Evolutionary conservation across 345 rosid species (phyloP), one percentile per base, ranked within the genome.

Genomic region (Conringia planisiliqua): DNA sequence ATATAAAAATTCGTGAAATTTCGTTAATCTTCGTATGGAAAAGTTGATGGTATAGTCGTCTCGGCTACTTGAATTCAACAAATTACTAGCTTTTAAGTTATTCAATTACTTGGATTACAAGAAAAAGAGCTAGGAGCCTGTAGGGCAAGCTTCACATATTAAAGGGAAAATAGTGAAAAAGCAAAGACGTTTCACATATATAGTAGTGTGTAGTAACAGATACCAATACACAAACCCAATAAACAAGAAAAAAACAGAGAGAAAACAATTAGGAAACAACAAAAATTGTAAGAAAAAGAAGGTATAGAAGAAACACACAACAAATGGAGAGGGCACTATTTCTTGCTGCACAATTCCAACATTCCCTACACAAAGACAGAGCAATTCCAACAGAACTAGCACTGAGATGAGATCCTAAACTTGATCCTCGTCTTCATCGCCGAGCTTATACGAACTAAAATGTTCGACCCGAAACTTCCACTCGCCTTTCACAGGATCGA

Each of bases 381-480:
- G 24, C 47, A 44, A 3, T 57, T 65, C 33, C 32, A 74, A 66
- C 51, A 68, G 10, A 29, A 30, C 2, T 10, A 59, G 50, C 69
- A 30, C 74, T 51, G 63, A 30, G 57, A 52, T 61, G 40, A 40
- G 69, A 75, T 44, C 33, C 14, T 61, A 75, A 40, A 52, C 48
- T 51, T 42, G 50, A 30, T 52, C 39, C 0, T 81, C 89, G 1
- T 84, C 91, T 20, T 84, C 90, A 4, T 87, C 90, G 17, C 33
- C 80, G 8, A 90, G 79, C 79, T 76, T 81, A 78, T 92, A 92
- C 60, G 29, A 72, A 74, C 99, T 92, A 78, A 96, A 96, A 84
- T 92, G 99, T 24, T 81, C 73, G 55, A 92, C 98, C 83, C 78
- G 77, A 78, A 96, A 92, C 86, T 81, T 96, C 99, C 99, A 96